These are phyloP conservation scores for Ceratocystis smalleyi DNA, from an alignment of 2,329 filamentous ascomycete species.

Conservation along the genomic window DNA sequence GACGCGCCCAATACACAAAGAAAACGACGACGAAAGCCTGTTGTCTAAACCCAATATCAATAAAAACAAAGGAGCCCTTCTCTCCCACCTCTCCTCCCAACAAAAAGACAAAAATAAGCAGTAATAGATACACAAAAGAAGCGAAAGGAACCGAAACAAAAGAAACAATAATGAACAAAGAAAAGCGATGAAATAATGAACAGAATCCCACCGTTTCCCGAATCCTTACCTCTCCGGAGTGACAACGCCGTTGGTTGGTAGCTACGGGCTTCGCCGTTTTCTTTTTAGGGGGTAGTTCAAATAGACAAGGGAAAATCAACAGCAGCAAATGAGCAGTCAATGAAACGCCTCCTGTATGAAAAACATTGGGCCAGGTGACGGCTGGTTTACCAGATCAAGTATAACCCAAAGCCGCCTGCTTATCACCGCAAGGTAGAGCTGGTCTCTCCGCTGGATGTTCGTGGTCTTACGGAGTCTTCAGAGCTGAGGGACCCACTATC, in stretches of 20 bases:
- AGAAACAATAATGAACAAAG: neutral
- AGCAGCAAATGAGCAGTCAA: neutral
- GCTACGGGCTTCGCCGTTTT: neutral
- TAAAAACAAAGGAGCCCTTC: neutral
- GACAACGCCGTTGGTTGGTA: neutral
- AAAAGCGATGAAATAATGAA: neutral
- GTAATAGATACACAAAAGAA: conserved; percentile 4
- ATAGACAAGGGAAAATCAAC: neutral
- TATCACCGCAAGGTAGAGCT: conserved; percentile 20
- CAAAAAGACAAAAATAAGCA: neutral
- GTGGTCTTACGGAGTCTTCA: conserved; percentile 22
- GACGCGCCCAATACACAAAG: conserved; percentile 1
- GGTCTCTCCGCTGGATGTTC: conserved; percentile 25
- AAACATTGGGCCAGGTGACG: neutral
- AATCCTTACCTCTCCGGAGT: neutral
- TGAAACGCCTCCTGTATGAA: neutral
- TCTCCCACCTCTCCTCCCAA: neutral
- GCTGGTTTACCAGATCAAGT: neutral
- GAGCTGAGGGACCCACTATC: conserved; percentile 10
- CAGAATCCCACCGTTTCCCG: neutral
- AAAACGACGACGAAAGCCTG: neutral
- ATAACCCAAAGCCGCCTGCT: neutral
- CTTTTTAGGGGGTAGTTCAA: conserved; percentile 1
- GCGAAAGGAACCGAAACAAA: neutral
- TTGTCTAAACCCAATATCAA: conserved; percentile 4